phyloP scores from a whole-genome alignment of 2,329 filamentous ascomycete genomes.

The Cytospora paraplurivora region DNA sequence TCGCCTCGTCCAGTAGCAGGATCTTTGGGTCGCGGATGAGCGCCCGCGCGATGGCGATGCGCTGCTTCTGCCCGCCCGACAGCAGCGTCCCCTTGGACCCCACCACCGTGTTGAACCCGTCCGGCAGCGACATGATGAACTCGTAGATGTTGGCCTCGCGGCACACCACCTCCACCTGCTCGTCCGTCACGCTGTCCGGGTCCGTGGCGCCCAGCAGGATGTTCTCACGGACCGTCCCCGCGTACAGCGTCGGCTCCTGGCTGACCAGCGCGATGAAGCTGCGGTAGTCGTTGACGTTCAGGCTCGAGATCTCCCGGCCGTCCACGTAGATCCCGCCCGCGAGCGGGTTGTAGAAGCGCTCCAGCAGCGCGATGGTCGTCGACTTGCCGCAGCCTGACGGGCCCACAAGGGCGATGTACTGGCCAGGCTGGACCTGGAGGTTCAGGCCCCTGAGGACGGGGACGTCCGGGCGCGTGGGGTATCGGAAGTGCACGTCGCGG shows the following conservation, averaged over 20 bases:
- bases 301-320: slow-evolving; percentile 74
- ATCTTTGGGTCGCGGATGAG: slow-evolving; percentile 89
- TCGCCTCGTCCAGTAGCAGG: slow-evolving; percentile 80
- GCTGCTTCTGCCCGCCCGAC: slow-evolving; percentile 91
- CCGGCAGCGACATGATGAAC: slow-evolving; percentile 82
- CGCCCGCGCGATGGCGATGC: slow-evolving; percentile 89
- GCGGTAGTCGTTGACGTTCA: slow-evolving; percentile 87
- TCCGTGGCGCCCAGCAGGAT: slow-evolving; percentile 75
- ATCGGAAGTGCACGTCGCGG: slow-evolving; percentile 89
- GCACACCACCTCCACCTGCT: slow-evolving; percentile 75
- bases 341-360: slow-evolving; percentile 92
- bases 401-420: slow-evolving; percentile 90
- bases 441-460: slow-evolving; percentile 88
- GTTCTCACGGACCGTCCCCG: slow-evolving; percentile 89
- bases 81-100: slow-evolving; percentile 85
- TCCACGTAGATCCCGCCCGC: slow-evolving; percentile 81
- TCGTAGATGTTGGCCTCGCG: slow-evolving; percentile 91
- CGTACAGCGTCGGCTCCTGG: slow-evolving; percentile 93
- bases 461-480: slow-evolving; percentile 87
- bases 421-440: slow-evolving; percentile 71
- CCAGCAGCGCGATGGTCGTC: slow-evolving; percentile 87
- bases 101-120: slow-evolving; percentile 83
- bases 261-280: slow-evolving; percentile 83
- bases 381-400: slow-evolving; percentile 92
- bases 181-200: slow-evolving; percentile 66